Evolutionary conservation across 805 yeast genomes (phyloP).

Genomic region (Lachancea quebecensis): DNA sequence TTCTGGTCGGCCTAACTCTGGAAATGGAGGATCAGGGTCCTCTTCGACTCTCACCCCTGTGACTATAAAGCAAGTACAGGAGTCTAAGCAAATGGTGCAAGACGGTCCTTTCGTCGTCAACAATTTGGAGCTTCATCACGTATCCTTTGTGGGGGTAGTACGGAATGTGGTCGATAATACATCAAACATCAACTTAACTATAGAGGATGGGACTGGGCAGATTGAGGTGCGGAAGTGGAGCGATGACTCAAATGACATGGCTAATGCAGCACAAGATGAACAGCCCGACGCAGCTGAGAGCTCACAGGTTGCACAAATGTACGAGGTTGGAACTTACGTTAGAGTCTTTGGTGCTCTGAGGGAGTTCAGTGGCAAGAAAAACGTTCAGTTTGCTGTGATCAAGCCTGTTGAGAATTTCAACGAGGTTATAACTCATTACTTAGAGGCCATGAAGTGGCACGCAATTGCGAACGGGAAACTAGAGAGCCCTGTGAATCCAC

Average conservation of each 20-base stretch:
- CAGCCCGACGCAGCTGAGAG: slow-evolving; percentile 14
- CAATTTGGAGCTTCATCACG: slow-evolving; percentile 55
- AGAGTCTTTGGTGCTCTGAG: slow-evolving; percentile 49
- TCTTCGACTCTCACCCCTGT: slow-evolving; percentile 48
- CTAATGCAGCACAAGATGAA: slow-evolving; percentile 26
- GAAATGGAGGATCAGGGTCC: slow-evolving; percentile 15
- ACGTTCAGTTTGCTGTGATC: slow-evolving; percentile 56
- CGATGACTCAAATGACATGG: slow-evolving; percentile 33
- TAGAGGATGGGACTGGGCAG: slow-evolving; percentile 77
- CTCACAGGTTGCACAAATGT: slow-evolving; percentile 31
- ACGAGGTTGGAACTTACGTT: slow-evolving; percentile 49
- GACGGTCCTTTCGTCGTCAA: slow-evolving; percentile 61
- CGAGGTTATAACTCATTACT: slow-evolving; percentile 59
- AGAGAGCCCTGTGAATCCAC: slow-evolving; percentile 11
- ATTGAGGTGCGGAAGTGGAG: slow-evolving; percentile 62
- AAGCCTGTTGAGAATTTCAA: slow-evolving; percentile 55
- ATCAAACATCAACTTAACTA: slow-evolving; percentile 45
- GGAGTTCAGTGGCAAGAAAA: slow-evolving; percentile 58
- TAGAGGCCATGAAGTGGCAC: slow-evolving; percentile 55
- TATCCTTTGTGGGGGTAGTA: slow-evolving; percentile 64
- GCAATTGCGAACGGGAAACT: slow-evolving; percentile 48
- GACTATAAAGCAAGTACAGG: slow-evolving; percentile 65
- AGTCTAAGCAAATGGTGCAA: slow-evolving; percentile 50
- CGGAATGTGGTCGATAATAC: slow-evolving; percentile 56
- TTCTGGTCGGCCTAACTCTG: slow-evolving; percentile 18